These are phyloP conservation scores for Aspergillus kassunensis DNA, from an alignment of 495 filamentous ascomycete genomes.

Conservation along the genomic window DNA sequence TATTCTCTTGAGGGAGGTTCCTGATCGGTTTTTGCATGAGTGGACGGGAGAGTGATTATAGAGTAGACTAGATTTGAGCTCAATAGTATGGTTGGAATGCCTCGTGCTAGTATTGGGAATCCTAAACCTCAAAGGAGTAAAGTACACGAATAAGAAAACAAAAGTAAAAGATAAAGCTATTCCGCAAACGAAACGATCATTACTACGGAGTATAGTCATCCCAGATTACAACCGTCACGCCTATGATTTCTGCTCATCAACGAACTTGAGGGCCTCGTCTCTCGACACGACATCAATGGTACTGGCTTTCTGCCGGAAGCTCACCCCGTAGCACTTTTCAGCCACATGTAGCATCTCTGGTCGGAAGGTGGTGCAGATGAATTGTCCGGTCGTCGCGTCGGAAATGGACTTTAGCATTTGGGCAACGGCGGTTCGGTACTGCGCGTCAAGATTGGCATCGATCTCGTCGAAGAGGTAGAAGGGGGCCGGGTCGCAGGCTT, in stretches of 20 bases:
- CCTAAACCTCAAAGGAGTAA: conserved; percentile 13
- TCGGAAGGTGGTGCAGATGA: conserved; percentile 94
- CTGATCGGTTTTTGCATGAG: conserved; percentile 52
- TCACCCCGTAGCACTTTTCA: conserved; percentile 96
- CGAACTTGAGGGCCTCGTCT: conserved; percentile 87
- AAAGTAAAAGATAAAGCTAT: conserved; percentile 1
- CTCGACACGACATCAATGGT: conserved; percentile 83
- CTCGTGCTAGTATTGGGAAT: conserved; percentile 24
- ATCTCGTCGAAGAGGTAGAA: conserved; percentile 99
- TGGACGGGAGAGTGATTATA: conserved; percentile 50
- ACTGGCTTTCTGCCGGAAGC: conserved; percentile 89
- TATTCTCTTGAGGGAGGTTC: conserved; percentile 61
- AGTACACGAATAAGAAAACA: conserved; percentile 8
- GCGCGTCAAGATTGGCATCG: conserved; percentile 95
- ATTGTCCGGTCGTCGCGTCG: conserved; percentile 54
- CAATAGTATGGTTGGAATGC: background rate
- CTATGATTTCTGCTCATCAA: conserved; percentile 69
- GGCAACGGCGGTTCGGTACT: conserved; percentile 93
- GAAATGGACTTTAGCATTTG: conserved; percentile 79
- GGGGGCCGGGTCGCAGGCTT: conserved; percentile 92
- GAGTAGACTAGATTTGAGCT: background rate
- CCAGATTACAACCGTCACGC: conserved; percentile 2
- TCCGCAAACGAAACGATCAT: conserved; percentile 13
- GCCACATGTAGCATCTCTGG: conserved; percentile 95
- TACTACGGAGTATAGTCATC: conserved; percentile 16